Base-by-base conservation (phyloP, 2,329 filamentous ascomycete species). In the Penicillium aurantiogriseum region DNA sequence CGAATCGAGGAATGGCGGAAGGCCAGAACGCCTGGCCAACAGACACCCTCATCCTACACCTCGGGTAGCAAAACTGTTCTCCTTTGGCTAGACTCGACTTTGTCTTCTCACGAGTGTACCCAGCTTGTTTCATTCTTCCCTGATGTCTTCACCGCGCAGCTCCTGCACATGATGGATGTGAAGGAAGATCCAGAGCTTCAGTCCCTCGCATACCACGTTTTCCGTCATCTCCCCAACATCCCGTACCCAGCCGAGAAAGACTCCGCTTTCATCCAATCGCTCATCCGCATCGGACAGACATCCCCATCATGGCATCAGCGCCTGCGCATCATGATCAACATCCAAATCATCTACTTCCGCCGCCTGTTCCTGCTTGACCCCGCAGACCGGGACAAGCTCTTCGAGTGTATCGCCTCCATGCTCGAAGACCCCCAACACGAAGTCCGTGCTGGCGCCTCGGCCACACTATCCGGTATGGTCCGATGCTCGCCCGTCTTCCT, bases 81-180 rank as follows among this genome's bases (percentile, higher is more conserved):
- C 2, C 85, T 94, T 45, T 99, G 94, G 94, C 85, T 99, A 5
- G 94, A 99, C 75, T 89, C 87, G 48, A 94, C 91, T 17, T 81
- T 99, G 3, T 91, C 90, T 3, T 96, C 91, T 0, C 90, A 95
- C 62, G 94, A 97, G 72, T 99, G 94, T 76, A 96, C 87, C 0
- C 89, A 94, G 70, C 84, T 99, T 15, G 86, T 95, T 19, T 86
- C 88, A 4, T 97, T 97, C 83, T 97, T 99, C 80, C 89, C 92
- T 0, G 84, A 90, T 36, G 82, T 89, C 0, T 93, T 97, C 70
- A 94, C 96, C 73, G 90, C 94, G 67, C 90, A 97, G 72, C 84
- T 99, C 15, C 80, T 99, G 51, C 92, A 99, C 79, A 99, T 99
- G 94, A 99, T 99, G 93, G 94, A 99, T 70, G 91, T 99, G 73